Base-by-base conservation (phyloP, 305 asterid species). In the Salvia sclarea region DNA sequence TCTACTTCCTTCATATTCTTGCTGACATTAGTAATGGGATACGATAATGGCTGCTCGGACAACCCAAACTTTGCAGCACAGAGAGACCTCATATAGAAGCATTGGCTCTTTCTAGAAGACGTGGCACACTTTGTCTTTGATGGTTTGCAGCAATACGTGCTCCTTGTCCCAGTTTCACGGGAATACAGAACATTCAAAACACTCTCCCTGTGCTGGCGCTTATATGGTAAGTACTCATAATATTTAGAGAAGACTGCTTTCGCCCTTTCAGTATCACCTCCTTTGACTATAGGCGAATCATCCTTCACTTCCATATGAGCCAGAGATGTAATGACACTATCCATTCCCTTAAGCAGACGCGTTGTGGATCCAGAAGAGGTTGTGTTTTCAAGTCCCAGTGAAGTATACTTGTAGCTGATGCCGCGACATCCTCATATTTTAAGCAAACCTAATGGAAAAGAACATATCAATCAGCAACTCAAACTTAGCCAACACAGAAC, bases 151-250 rank as follows among this genome's bases (percentile, higher is more conserved):
- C 57, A 30, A 59, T 70, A 60, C n/a, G 44, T 38, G 21, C 70
- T 52, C 60, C 75, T 75, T 30, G 78, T 54, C 64, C 92, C 89
- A 3, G 76, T 82, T 69, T 87, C 96, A 3, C 96, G 96, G 70
- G 64, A 84, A 49, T 58, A 73, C 78, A 92, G 77, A 52, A 85
- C 59, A 57, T 66, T 68, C 11, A 72, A 71, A 56, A 89, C 71
- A 68, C 91, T 89, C 75, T 84, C 92, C 78, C 72, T 83, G 45
- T 61, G 71, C 47, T 14, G 75, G 38, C 87, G 89, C 52, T 79
- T 84, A 69, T 85, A 87, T 2, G 95, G 98, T 33, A 89, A 82
- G 75, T 82, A 81, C 81, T 91, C 98, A 9, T 83, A 87, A 58
- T 84, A 79, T 21, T 76, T 81, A 17, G 95, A 88, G 80, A 85